phyloP scores from a whole-genome alignment of 352 stramenopile genomes.

The Globisporangium paroecandrum region DNA sequence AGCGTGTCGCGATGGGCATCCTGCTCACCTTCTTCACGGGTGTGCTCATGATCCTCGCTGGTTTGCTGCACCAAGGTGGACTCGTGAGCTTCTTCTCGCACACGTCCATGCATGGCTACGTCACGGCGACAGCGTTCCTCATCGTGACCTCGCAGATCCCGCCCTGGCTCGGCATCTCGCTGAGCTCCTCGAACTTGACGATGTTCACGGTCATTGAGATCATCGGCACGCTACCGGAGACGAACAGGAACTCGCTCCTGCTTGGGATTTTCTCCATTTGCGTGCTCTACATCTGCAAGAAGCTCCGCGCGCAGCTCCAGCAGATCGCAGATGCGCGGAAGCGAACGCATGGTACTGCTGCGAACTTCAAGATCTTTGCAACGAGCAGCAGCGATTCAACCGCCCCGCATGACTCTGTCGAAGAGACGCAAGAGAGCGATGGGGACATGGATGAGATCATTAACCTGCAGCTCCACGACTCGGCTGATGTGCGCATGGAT shows the following conservation, averaged over 20 bases:
- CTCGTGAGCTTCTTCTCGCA: slow-evolving; percentile 72
- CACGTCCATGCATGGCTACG: slow-evolving; percentile 70
- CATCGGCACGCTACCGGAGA: slow-evolving; percentile 34
- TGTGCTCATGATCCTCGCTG: slow-evolving; percentile 50
- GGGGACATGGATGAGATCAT: neutral
- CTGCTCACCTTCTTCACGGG: slow-evolving; percentile 71
- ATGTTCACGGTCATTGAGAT: slow-evolving; percentile 60
- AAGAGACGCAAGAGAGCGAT: neutral
- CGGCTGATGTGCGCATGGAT: neutral
- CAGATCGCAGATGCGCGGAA: neutral
- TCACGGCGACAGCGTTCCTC: slow-evolving; percentile 61
- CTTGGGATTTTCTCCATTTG: slow-evolving; percentile 46
- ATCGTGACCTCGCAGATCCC: slow-evolving; percentile 68
- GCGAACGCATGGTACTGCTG: neutral
- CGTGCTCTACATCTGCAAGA: slow-evolving; percentile 43
- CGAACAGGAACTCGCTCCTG: slow-evolving; percentile 49
- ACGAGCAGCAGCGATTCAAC: neutral
- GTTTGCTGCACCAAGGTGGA: slow-evolving; percentile 53
- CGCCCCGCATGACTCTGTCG: neutral
- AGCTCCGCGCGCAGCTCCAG: slow-evolving; percentile 20
- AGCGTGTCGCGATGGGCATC: slow-evolving; percentile 60
- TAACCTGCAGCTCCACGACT: slow-evolving; percentile 13
- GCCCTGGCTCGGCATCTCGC: slow-evolving; percentile 48
- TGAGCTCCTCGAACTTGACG: slow-evolving; percentile 45
- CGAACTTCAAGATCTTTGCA: neutral